These are phyloP conservation scores for Emericellopsis cladophorae DNA, from an alignment of 2,329 filamentous ascomycete genomes.

Conservation along the genomic window DNA sequence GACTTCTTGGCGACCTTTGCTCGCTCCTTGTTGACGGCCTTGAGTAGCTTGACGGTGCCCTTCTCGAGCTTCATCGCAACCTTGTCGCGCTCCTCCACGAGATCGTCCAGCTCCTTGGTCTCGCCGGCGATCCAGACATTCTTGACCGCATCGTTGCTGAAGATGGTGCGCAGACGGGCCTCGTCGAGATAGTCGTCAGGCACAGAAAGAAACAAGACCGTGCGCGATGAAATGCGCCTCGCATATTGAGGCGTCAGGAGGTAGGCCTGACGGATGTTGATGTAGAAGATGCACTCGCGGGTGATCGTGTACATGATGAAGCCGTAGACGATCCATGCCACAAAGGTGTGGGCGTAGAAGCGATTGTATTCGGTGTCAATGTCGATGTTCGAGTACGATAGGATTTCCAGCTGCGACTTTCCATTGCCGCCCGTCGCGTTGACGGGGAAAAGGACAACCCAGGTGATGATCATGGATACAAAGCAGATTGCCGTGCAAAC, in stretches of 20 bases:
- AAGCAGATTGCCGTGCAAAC: constrained; percentile 66
- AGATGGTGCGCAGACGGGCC: constrained; percentile 59
- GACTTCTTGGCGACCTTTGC: constrained; percentile 20
- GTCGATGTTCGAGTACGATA: constrained; percentile 24
- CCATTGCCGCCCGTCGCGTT: constrained; percentile 68
- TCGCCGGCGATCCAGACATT: constrained; percentile 76
- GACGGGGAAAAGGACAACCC: constrained; percentile 73
- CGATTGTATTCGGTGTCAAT: constrained; percentile 46
- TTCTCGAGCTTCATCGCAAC: constrained; percentile 67
- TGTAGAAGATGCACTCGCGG: constrained; percentile 83
- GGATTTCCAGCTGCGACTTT: constrained; percentile 45
- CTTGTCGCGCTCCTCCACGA: constrained; percentile 65
- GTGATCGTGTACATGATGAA: constrained; percentile 87
- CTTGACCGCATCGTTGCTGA: constrained; percentile 64
- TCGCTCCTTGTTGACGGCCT: constrained; percentile 32
- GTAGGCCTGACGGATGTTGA: constrained; percentile 89
- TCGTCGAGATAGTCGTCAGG: constrained; percentile 66
- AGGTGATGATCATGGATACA: constrained; percentile 69
- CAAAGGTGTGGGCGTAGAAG: constrained; percentile 69
- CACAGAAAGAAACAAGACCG: constrained; percentile 84
- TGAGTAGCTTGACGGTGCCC: constrained; percentile 73
- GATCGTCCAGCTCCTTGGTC: constrained; percentile 58
- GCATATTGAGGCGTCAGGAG: constrained; percentile 75
- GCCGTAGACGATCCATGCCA: constrained; percentile 72
- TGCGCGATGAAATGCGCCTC: constrained; percentile 76